Evolutionary conservation across 2,329 filamentous ascomycete genomes (phyloP).

Genomic region (Huntiella moniliformis): DNA sequence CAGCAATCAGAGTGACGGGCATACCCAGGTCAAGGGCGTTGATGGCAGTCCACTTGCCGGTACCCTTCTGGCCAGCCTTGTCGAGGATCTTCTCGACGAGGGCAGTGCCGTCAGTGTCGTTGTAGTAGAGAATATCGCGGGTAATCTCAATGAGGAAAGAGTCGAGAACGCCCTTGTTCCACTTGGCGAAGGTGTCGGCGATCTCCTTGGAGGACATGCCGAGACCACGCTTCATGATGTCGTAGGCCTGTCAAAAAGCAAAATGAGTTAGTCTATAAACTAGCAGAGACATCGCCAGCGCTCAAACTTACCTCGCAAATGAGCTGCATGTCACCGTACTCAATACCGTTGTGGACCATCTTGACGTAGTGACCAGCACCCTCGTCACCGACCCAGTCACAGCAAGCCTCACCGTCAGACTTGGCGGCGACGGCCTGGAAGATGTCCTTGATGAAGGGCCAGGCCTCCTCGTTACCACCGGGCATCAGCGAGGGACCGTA

Average conservation of each 20-base stretch:
- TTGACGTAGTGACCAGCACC: conserved; percentile 99
- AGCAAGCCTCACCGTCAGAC: conserved; percentile 93
- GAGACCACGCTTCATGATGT: conserved; percentile 97
- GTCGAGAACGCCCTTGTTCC: conserved; percentile 97
- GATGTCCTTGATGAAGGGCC: conserved; percentile 96
- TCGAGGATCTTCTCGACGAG: conserved; percentile 98
- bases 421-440: conserved; percentile 97
- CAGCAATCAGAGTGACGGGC: conserved; percentile 94
- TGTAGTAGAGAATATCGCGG: conserved; percentile 95
- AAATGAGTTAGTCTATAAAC: background rate
- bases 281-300: background rate
- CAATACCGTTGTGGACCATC: conserved; percentile 99
- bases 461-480: conserved; percentile 93
- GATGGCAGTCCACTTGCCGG: conserved; percentile 99
- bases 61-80: conserved; percentile 97
- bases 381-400: conserved; percentile 98
- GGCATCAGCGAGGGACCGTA: conserved; percentile 98
- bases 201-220: conserved; percentile 85
- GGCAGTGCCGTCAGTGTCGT: conserved; percentile 77
- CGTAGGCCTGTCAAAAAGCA: conserved; percentile 54
- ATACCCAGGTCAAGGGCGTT: conserved; percentile 96
- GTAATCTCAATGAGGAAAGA: conserved; percentile 99
- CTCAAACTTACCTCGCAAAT: conserved; percentile 72
- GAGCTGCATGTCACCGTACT: conserved; percentile 99
- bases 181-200: conserved; percentile 79